Conservation (phyloP, 768 basidiomycete genomes). For the Amanita inopinata region DNA sequence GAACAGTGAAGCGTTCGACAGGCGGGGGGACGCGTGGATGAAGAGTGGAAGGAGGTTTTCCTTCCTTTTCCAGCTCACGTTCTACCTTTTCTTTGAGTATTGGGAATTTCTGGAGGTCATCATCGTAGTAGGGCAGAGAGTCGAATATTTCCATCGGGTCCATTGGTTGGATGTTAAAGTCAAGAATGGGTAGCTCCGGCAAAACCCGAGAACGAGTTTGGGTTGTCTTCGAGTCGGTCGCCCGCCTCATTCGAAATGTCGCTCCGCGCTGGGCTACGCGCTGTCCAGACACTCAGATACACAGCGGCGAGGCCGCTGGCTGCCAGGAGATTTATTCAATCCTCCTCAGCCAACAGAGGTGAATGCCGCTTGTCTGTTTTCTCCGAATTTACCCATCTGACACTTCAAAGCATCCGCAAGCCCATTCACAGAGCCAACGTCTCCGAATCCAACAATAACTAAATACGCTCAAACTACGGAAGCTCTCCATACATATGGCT, state of each 20-base stretch:
- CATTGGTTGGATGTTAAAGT: slow-evolving; percentile 8
- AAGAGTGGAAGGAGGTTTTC: slow-evolving; percentile 45
- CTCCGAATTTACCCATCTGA: slow-evolving; percentile 9
- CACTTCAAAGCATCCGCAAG: slow-evolving; percentile 44
- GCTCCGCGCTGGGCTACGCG: slow-evolving; percentile 30
- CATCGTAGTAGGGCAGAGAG: slow-evolving; percentile 91
- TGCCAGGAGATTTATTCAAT: slow-evolving; percentile 35
- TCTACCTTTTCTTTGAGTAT: slow-evolving; percentile 67
- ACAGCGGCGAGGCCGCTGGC: slow-evolving; percentile 25
- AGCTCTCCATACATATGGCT: slow-evolving; percentile 82
- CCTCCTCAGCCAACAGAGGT: slow-evolving; percentile 42
- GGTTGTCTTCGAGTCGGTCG: slow-evolving; percentile 9
- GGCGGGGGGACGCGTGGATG: slow-evolving; percentile 68
- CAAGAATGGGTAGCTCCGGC: slow-evolving; percentile 22
- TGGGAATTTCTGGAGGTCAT: slow-evolving; percentile 75
- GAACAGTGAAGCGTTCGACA: slow-evolving; percentile 57
- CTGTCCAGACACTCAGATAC: slow-evolving; percentile 33
- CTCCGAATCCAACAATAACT: slow-evolving; percentile 74
- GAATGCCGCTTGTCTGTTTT: slow-evolving; percentile 8
- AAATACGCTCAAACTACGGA: slow-evolving; percentile 66
- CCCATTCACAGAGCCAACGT: slow-evolving; percentile 85
- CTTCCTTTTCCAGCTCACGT: slow-evolving; percentile 64
- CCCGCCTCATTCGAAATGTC: slow-evolving; percentile 22
- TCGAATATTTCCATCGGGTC: slow-evolving; percentile 46
- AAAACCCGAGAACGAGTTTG: slow-evolving; percentile 23